Conservation (phyloP, 2,329 filamentous ascomycete genomes). For the Exserohilum turcica region DNA sequence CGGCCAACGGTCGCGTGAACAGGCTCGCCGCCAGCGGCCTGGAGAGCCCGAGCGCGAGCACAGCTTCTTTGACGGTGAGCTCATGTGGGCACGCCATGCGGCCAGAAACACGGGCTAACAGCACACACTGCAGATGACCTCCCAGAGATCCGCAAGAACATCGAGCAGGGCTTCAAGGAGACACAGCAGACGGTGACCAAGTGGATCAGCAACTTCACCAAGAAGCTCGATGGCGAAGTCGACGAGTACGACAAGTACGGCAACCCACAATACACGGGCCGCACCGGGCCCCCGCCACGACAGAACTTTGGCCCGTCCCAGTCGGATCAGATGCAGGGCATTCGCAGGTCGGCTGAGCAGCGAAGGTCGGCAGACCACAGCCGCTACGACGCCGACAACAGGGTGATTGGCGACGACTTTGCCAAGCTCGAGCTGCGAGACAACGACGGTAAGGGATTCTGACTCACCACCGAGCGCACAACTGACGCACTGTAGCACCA, state of each 20-base stretch:
- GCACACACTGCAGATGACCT: slow-evolving; percentile 72
- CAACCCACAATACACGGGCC: slow-evolving; percentile 31
- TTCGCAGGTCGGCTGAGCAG: slow-evolving; percentile 49
- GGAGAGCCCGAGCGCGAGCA: slow-evolving; percentile 70
- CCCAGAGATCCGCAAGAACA: slow-evolving; percentile 87
- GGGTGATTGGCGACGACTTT: slow-evolving; percentile 90
- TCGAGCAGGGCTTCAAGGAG: slow-evolving; percentile 92
- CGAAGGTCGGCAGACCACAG: slow-evolving; percentile 82
- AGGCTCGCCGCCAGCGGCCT: slow-evolving; percentile 56
- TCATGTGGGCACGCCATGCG: neutral
- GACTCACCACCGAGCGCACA: neutral
- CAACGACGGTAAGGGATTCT: slow-evolving; percentile 57
- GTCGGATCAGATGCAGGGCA: slow-evolving; percentile 48
- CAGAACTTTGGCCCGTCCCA: slow-evolving; percentile 49
- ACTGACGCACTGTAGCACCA: slow-evolving; percentile 48
- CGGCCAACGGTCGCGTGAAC: slow-evolving; percentile 40
- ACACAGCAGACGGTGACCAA: slow-evolving; percentile 91
- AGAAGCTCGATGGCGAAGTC: slow-evolving; percentile 83
- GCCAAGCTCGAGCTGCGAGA: slow-evolving; percentile 67
- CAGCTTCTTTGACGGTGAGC: slow-evolving; percentile 81
- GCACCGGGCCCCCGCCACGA: slow-evolving; percentile 33
- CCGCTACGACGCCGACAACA: slow-evolving; percentile 92
- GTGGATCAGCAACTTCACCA: slow-evolving; percentile 90
- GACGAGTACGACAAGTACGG: slow-evolving; percentile 66
- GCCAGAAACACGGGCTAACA: neutral